phyloP scores from a whole-genome alignment of 352 stramenopile genomes.

The Phytophthora pistaciae region DNA sequence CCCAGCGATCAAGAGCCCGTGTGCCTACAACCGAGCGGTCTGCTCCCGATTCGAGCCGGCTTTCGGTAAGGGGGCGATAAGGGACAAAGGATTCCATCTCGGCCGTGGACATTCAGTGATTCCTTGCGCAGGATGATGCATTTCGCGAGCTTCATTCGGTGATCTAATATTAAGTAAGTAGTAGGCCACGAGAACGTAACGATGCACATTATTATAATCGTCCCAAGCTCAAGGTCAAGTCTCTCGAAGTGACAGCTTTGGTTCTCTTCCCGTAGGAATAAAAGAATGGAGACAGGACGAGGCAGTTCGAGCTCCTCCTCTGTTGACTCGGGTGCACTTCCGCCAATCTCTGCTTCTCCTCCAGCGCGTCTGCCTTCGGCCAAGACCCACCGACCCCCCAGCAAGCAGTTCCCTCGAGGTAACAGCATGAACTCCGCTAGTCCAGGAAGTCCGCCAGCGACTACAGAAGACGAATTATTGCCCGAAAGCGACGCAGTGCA shows the following conservation, averaged over 20 bases:
- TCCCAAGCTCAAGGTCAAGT: background rate
- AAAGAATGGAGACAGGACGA: conserved; percentile 6
- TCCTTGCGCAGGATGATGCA: too few species aligned
- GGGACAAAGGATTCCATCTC: too few species aligned
- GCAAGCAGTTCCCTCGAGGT: conserved; percentile 15
- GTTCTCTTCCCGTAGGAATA: too few species aligned
- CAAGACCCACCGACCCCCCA: conserved; percentile 14
- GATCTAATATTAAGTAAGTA: too few species aligned
- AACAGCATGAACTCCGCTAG: background rate
- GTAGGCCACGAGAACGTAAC: background rate
- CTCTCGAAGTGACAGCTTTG: too few species aligned
- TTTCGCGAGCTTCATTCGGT: too few species aligned
- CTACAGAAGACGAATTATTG: conserved; percentile 6
- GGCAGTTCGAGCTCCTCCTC: background rate
- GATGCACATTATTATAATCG: background rate
- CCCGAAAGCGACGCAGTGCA: conserved; percentile 17
- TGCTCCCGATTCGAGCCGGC: too few species aligned
- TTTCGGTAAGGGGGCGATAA: too few species aligned
- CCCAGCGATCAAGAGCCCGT: too few species aligned
- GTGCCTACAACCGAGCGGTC: too few species aligned
- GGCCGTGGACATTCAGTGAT: too few species aligned
- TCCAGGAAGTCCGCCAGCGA: conserved; percentile 6
- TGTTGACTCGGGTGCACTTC: conserved; percentile 23
- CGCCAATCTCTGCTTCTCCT: conserved; percentile 15
- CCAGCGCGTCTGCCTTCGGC: conserved; percentile 12